These are phyloP conservation scores for Magnolia sinica DNA, from an alignment of 164 flowering plant species.

Conservation along the genomic window DNA sequence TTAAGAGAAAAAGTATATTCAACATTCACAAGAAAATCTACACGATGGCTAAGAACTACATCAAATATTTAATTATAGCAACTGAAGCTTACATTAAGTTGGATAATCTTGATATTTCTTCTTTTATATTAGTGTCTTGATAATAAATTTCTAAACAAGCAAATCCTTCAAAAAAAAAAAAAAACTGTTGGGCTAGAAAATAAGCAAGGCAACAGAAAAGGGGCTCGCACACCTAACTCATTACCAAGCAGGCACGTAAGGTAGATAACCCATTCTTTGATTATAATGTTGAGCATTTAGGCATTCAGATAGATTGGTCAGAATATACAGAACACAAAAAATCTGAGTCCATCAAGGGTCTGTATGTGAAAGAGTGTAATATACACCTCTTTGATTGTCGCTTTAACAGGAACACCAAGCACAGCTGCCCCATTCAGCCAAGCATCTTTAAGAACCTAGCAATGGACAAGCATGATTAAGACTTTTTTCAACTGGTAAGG, in stretches of 20 bases:
- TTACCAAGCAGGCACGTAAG: neutral
- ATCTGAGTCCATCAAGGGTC: neutral
- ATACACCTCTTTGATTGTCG: slow-evolving; percentile 91
- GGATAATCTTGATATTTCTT: too few species aligned
- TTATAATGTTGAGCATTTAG: neutral
- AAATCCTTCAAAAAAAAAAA: too few species aligned
- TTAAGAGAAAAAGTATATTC: neutral
- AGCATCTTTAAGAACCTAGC: slow-evolving; percentile 84
- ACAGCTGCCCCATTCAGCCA: slow-evolving; percentile 84
- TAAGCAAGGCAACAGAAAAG: neutral
- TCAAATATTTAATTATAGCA: neutral
- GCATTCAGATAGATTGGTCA: neutral
- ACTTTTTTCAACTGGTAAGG: neutral
- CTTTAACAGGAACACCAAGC: slow-evolving; percentile 97
- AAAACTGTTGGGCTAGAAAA: neutral
- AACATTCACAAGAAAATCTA: too few species aligned
- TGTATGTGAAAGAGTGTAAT: neutral
- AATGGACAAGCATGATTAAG: slow-evolving; percentile 2
- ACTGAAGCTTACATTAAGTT: neutral
- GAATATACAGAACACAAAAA: neutral
- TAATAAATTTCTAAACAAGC: too few species aligned
- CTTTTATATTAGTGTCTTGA: too few species aligned
- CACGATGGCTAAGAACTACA: neutral
- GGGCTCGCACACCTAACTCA: neutral
- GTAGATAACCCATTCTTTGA: neutral